A percentile compares a stretch with the other conserved stretches of the same genome.
phyloP scores from a whole-genome alignment of 208 protist species.

The Trypanosoma mega region DNA sequence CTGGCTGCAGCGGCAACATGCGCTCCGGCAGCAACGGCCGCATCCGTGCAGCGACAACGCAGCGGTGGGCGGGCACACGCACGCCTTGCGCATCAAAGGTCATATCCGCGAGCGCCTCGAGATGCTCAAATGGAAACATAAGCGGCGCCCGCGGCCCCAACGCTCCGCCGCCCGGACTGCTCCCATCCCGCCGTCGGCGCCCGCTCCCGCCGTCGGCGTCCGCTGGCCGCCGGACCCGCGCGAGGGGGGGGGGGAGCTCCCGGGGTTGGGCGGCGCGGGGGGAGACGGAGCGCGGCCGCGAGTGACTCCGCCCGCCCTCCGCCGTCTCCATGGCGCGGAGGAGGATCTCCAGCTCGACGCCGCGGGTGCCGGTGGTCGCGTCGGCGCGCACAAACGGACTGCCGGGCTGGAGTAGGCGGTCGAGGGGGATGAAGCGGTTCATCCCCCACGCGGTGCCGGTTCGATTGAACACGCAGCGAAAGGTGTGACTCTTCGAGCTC shows the following conservation, averaged over 20 bases:
- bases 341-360: conserved; percentile 75
- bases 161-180: not conserved
- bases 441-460: conserved; percentile 83
- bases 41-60: conserved; percentile 84
- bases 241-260: conserved; percentile 32
- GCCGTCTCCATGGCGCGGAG: conserved; percentile 46
- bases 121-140: conserved; percentile 81
- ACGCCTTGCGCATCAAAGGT: conserved; percentile 85
- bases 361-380: conserved; percentile 50
- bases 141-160: conserved; percentile 41
- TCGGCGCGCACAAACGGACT: conserved; percentile 71
- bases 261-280: no score
- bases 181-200: not conserved
- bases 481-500: conserved; percentile 68
- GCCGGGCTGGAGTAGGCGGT: conserved; percentile 51
- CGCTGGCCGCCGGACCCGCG: conserved; percentile 31
- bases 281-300: not conserved
- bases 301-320: conserved; percentile 15
- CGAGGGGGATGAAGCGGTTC: conserved; percentile 80
- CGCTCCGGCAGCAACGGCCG: conserved; percentile 65
- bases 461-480: conserved; percentile 86
- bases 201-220: conserved; percentile 22
- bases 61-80: conserved; percentile 83
- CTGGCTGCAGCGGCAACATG: conserved; percentile 76
- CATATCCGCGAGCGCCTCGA: conserved; percentile 83